Conservation (phyloP, 495 filamentous ascomycete species). For the Amphirosellinia nigrospora region DNA sequence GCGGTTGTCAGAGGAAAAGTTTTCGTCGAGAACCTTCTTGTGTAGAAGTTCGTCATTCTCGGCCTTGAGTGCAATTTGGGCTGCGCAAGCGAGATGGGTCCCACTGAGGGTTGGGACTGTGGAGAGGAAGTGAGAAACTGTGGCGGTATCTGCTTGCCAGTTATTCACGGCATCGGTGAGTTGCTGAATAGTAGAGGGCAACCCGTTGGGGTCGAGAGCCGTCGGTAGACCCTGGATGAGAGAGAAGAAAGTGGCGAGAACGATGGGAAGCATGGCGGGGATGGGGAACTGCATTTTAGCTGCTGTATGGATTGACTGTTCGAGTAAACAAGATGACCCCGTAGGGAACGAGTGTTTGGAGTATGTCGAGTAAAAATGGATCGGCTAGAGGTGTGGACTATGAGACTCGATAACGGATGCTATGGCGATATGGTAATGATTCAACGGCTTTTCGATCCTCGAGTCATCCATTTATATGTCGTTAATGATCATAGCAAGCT, state of each 20-base stretch:
- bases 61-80: slow-evolving; percentile 25
- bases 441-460: neutral
- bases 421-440: slow-evolving; percentile 15
- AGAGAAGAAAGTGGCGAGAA: slow-evolving; percentile 9
- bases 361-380: neutral
- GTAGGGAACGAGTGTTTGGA: neutral
- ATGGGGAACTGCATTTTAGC: slow-evolving; percentile 12
- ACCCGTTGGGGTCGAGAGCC: neutral
- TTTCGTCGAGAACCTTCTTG: slow-evolving; percentile 29
- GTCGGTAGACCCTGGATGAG: neutral
- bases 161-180: slow-evolving; percentile 10
- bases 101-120: slow-evolving; percentile 27
- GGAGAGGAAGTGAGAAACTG: slow-evolving; percentile 30
- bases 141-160: slow-evolving; percentile 24
- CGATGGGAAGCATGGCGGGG: slow-evolving; percentile 5
- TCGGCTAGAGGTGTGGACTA: too few relatives aligned
- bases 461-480: neutral
- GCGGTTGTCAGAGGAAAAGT: neutral
- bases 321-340: neutral
- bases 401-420: neutral
- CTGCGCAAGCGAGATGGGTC: slow-evolving; percentile 19
- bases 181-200: neutral
- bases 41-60: slow-evolving; percentile 32
- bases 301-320: neutral
- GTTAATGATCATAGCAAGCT: neutral